These are phyloP conservation scores for Leccinellum albellum DNA, from an alignment of 768 basidiomycete species.

Conservation along the genomic window DNA sequence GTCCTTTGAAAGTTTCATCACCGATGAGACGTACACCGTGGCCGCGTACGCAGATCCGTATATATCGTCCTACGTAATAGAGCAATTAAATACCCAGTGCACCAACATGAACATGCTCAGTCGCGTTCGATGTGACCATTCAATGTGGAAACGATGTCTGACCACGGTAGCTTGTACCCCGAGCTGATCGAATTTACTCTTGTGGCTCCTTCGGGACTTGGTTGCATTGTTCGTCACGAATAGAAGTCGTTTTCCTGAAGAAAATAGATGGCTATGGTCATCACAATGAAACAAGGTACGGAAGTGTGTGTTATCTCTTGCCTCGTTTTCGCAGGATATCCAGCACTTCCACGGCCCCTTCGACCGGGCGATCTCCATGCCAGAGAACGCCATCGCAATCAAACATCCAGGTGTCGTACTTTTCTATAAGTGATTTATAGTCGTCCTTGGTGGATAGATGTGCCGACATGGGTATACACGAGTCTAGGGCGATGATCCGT, in stretches of 20 bases:
- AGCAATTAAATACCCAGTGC: background rate
- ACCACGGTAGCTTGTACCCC: conserved; percentile 84
- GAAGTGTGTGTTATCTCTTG: conserved; percentile 37
- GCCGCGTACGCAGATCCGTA: conserved; percentile 92
- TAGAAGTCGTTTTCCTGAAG: conserved; percentile 69
- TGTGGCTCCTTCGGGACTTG: conserved; percentile 86
- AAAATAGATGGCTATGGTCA: background rate
- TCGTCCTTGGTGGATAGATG: conserved; percentile 37
- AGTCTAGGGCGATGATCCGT: conserved; percentile 13
- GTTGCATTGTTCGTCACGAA: conserved; percentile 99
- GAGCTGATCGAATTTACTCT: conserved; percentile 86
- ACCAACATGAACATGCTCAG: background rate
- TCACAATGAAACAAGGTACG: background rate
- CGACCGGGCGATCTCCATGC: conserved; percentile 76
- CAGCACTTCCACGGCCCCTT: conserved; percentile 76
- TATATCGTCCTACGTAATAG: conserved; percentile 74
- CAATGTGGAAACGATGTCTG: conserved; percentile 32
- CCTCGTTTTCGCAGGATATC: conserved; percentile 66
- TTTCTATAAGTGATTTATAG: conserved; percentile 48
- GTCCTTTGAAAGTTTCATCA: conserved; percentile 82
- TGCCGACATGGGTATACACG: conserved; percentile 24
- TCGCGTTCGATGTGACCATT: background rate
- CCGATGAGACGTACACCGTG: conserved; percentile 81
- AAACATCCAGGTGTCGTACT: conserved; percentile 92
- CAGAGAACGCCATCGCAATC: conserved; percentile 97